Evolutionary conservation across 129 eudicot species (phyloP), one percentile per base, ranked within the genome.

Genomic region (Cynara cardunculus): DNA sequence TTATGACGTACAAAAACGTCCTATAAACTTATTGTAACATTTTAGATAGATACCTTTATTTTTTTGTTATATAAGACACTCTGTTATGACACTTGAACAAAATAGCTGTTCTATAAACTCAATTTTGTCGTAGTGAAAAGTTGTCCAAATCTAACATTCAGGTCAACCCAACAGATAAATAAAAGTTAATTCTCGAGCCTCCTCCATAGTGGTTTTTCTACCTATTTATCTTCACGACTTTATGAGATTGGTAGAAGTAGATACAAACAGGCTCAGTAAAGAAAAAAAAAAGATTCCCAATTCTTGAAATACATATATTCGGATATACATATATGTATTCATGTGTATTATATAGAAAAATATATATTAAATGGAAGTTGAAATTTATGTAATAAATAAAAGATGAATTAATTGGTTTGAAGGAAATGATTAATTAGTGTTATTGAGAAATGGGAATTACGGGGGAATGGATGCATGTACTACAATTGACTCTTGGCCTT

Each of bases 401-500:
- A 46, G n/a, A 46, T n/a, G 2, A 44, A 79, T 69, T 27, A 64
- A 81, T 39, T 73, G 32, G 27, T 73, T 82, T 82, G 76, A 49
- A 30, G 61, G 61, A 44, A 75, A 46, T 75, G 31, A 82, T 82
- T 69, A 68, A 75, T 82, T 69, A 68, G 2, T 3, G 53, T 14
- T 76, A 69, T 82, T 83, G 86, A 77, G 21, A 83, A 71, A 62
- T 77, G 86, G 78, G 86, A 83, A 71, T 76, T 56, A 77, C 7
- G 74, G 81, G 86, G 86, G 69, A 71, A 69, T 69, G 78, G 73
- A 77, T 77, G 71, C 71, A 75, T 59, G 86, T 83, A 83, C 78
- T 83, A 70, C 30, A 71, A 71, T 83, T 83, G 82, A 83, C 86
- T 71, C 78, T 83, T 83, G 86, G 86, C 86, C 78, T 83, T 83